phyloP scores from a whole-genome alignment of 345 rosid genomes.

The Citropsis articulata region DNA sequence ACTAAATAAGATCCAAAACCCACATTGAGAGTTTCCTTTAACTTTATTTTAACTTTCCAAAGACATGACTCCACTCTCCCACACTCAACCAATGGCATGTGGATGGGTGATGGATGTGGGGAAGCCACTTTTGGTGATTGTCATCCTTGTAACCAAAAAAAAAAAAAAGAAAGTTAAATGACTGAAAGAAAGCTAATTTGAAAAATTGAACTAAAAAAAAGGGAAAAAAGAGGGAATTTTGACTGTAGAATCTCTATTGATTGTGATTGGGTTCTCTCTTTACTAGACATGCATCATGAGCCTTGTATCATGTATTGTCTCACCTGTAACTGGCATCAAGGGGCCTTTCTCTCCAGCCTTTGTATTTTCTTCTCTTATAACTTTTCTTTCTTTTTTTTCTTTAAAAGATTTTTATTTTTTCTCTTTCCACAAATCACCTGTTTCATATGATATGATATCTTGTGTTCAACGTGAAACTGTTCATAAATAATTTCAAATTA shows the following conservation, averaged over 20 bases:
- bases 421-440: no score
- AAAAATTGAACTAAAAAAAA: no score
- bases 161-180: no score
- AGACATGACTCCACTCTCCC: slow-evolving; percentile 46
- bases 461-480: no score
- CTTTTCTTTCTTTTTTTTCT: background rate
- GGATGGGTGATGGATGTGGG: slow-evolving; percentile 39
- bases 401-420: no score
- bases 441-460: background rate
- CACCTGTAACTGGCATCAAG: slow-evolving; percentile 20
- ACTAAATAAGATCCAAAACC: background rate
- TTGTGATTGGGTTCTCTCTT: slow-evolving; percentile 52
- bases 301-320: slow-evolving; percentile 56
- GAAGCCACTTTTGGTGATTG: slow-evolving; percentile 24
- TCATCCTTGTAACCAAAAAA: slow-evolving; percentile 13
- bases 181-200: background rate
- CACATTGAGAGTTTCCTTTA: background rate
- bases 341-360: slow-evolving; percentile 10
- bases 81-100: slow-evolving; percentile 32
- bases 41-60: slow-evolving; percentile 16
- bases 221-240: slow-evolving; percentile 1
- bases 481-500: no score
- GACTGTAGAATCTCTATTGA: slow-evolving; percentile 33
- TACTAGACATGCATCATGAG: slow-evolving; percentile 61
- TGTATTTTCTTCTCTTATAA: background rate